These are phyloP conservation scores for Suhomyces chickasaworum DNA, from an alignment of 1,139 yeast genomes.

Conservation along the genomic window DNA sequence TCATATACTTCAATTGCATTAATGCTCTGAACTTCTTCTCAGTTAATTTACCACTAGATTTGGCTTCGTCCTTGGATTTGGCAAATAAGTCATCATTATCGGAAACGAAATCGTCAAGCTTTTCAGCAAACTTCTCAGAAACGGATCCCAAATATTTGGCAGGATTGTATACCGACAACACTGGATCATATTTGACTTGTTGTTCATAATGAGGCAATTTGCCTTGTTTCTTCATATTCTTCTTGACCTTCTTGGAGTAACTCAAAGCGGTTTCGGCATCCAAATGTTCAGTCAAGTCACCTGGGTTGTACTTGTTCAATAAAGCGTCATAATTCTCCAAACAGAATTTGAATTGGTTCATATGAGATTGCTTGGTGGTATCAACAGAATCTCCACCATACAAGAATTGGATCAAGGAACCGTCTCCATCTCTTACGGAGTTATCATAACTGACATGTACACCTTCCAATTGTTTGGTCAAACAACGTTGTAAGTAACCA, in stretches of 20 bases:
- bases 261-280: slow-evolving; percentile 81
- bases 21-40: slow-evolving; percentile 92
- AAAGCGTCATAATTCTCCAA: slow-evolving; percentile 87
- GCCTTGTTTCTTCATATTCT: slow-evolving; percentile 67
- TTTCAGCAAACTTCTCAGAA: slow-evolving; percentile 83
- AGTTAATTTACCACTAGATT: slow-evolving; percentile 53
- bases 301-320: slow-evolving; percentile 84
- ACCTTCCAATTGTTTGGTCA: slow-evolving; percentile 97
- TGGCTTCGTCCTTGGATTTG: slow-evolving; percentile 50
- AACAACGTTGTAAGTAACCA: slow-evolving; percentile 97
- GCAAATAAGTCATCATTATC: slow-evolving; percentile 57
- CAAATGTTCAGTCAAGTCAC: slow-evolving; percentile 67
- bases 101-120: slow-evolving; percentile 69
- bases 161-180: slow-evolving; percentile 82
- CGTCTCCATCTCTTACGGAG: slow-evolving; percentile 95
- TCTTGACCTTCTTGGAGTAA: slow-evolving; percentile 81
- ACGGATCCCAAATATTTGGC: slow-evolving; percentile 90
- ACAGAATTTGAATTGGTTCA: slow-evolving; percentile 93
- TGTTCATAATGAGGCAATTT: slow-evolving; percentile 66
- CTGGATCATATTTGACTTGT: slow-evolving; percentile 79
- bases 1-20: slow-evolving; percentile 98
- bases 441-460: slow-evolving; percentile 93
- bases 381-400: slow-evolving; percentile 98
- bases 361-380: slow-evolving; percentile 90
- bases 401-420: slow-evolving; percentile 88